Evolutionary conservation across 78 protist species (phyloP).

Genomic region (Dictyostelium capitatum): DNA sequence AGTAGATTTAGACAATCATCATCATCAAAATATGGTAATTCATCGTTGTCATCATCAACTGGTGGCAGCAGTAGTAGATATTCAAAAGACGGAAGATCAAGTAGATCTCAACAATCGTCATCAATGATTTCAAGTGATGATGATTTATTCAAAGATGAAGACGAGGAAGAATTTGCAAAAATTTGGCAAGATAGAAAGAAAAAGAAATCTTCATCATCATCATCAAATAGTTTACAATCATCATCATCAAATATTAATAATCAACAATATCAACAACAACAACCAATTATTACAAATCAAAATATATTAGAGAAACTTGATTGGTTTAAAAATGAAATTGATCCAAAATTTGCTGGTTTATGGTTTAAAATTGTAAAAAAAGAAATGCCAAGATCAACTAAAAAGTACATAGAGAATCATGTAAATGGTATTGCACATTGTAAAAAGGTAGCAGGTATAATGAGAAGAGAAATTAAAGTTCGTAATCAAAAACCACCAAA

Average conservation of each 20-base stretch:
- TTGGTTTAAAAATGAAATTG: conserved; percentile 19
- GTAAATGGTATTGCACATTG: conserved; percentile 26
- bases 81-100: background rate
- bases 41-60: background rate
- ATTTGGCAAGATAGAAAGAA: conserved; percentile 19
- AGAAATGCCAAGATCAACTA: conserved; percentile 14
- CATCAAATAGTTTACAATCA: background rate
- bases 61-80: background rate
- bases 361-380: conserved; percentile 43
- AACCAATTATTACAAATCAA: conserved; percentile 21
- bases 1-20: background rate
- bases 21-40: background rate
- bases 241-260: background rate
- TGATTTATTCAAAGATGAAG: conserved; percentile 6
- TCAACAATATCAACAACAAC: background rate
- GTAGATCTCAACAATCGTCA: background rate
- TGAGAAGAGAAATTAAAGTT: conserved; percentile 48
- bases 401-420: background rate
- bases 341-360: background rate
- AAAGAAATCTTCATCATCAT: conserved; percentile 14
- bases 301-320: conserved; percentile 31
- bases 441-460: conserved; percentile 10
- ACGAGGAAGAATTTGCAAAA: conserved; percentile 26
- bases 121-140: conserved; percentile 14
- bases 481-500: background rate